Evolutionary conservation across 225 moss, liverwort and hornwort species (phyloP).

Genomic region (Climacium dendroides): DNA sequence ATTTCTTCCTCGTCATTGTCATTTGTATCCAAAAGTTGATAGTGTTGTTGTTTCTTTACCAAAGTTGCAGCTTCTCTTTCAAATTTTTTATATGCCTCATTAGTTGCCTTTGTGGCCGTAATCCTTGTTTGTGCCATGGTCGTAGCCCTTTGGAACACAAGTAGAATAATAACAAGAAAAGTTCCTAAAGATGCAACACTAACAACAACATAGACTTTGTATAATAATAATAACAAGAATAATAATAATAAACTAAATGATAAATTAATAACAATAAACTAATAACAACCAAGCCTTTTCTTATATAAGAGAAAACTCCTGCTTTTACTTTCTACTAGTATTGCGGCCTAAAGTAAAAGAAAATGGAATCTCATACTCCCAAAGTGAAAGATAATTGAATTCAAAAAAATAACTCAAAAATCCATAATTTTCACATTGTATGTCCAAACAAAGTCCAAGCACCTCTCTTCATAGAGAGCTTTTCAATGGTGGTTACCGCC

Average conservation of each 20-base stretch:
- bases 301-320: background rate
- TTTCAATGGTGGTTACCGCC: no score
- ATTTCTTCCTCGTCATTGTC: background rate
- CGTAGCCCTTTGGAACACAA: accelerated
- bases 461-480: no score
- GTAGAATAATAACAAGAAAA: background rate
- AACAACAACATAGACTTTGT: background rate
- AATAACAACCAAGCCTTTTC: no score
- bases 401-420: no score
- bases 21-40: background rate
- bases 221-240: background rate
- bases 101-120: background rate
- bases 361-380: background rate
- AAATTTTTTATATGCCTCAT: background rate
- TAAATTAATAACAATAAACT: background rate
- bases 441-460: no score
- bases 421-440: no score
- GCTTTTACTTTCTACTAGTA: background rate
- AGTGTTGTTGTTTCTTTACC: background rate
- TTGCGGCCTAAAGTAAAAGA: background rate
- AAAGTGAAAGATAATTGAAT: background rate
- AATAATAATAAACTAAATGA: background rate
- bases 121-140: background rate
- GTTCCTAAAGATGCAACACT: no score
- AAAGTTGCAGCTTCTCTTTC: background rate